phyloP scores from a whole-genome alignment of 2,329 filamentous ascomycete species.

The Botrytis sinoallii region DNA sequence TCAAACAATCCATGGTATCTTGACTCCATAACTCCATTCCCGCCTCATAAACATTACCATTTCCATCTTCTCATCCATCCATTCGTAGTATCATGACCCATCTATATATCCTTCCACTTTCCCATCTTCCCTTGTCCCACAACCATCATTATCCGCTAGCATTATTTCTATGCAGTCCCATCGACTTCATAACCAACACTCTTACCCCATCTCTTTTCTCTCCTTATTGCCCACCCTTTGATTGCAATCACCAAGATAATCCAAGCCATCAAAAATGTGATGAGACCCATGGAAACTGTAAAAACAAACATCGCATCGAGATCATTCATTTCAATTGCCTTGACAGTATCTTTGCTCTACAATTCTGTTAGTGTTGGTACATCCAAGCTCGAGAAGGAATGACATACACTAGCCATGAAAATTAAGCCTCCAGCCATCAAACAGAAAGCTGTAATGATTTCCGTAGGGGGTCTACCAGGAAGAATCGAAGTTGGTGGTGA shows the following conservation, averaged over 20 bases:
- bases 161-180: neutral
- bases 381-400: neutral
- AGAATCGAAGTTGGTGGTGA: slow-evolving; percentile 76
- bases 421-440: slow-evolving; percentile 83
- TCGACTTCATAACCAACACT: neutral
- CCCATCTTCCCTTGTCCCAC: neutral
- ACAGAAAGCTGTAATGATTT: slow-evolving; percentile 84
- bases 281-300: slow-evolving; percentile 80
- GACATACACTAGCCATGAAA: slow-evolving; percentile 84
- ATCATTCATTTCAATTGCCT: slow-evolving; percentile 70
- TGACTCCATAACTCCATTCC: slow-evolving; percentile 1
- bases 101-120: neutral
- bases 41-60: neutral
- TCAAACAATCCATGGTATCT: slow-evolving; percentile 20
- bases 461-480: slow-evolving; percentile 82
- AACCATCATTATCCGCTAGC: neutral
- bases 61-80: neutral
- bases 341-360: slow-evolving; percentile 71
- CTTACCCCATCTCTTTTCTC: slow-evolving; percentile 34
- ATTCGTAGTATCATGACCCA: neutral
- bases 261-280: slow-evolving; percentile 83
- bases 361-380: slow-evolving; percentile 26
- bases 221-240: slow-evolving; percentile 77
- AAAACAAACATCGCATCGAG: slow-evolving; percentile 93
- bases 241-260: slow-evolving; percentile 72